These are phyloP conservation scores for Cercospora sp. DNA, from an alignment of 2,329 filamentous ascomycete species.

Conservation along the genomic window DNA sequence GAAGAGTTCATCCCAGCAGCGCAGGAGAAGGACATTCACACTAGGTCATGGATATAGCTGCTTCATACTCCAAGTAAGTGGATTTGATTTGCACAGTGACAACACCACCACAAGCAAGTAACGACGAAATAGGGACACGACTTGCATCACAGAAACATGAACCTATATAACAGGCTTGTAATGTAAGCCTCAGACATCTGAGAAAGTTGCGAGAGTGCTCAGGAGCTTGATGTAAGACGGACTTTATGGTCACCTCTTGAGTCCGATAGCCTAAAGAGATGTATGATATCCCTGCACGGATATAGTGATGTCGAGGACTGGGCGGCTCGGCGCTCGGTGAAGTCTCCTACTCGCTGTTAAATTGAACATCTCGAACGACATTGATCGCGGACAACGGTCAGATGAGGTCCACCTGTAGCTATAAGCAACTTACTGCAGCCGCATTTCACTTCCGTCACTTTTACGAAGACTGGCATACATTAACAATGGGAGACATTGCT, in stretches of 20 bases:
- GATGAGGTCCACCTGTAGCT: background rate
- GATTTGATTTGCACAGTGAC: too few relatives aligned
- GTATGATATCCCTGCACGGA: background rate
- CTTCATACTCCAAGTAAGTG: background rate
- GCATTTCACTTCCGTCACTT: background rate
- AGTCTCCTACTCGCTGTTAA: background rate
- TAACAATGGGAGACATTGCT: background rate
- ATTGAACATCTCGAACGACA: background rate
- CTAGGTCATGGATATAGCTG: background rate
- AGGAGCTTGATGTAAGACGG: background rate
- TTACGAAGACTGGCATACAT: background rate
- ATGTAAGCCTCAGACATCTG: background rate
- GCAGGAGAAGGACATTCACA: background rate
- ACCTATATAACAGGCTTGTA: background rate
- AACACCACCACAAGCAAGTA: too few relatives aligned
- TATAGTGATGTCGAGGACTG: background rate
- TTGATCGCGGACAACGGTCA: background rate
- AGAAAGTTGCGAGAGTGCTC: background rate
- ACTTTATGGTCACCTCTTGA: background rate
- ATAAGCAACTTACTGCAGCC: background rate
- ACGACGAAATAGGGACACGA: background rate
- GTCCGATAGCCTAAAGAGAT: background rate
- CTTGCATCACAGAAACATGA: background rate
- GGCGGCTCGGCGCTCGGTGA: background rate
- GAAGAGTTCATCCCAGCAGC: too few relatives aligned